phyloP scores from a whole-genome alignment of 176 grass and related monocot genomes.

The Bonia amplexicaulis region DNA sequence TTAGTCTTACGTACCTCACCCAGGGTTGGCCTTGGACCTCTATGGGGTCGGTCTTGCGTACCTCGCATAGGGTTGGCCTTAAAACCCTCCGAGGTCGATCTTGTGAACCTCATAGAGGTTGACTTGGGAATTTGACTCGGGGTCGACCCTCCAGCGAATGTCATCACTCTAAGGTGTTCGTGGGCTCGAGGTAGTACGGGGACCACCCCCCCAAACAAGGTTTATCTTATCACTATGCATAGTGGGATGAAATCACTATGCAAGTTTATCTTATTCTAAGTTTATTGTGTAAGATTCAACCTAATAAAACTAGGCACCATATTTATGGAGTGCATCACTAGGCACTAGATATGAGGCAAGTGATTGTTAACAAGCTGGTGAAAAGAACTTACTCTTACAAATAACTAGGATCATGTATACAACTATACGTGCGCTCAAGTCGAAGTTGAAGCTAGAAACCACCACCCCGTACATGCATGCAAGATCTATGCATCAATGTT shows the following conservation, averaged over 20 bases:
- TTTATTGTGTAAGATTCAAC: neutral
- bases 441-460: neutral
- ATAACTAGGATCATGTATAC: neutral
- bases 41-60: too few relatives aligned
- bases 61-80: too few relatives aligned
- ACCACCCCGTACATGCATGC: neutral
- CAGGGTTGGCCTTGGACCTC: too few relatives aligned
- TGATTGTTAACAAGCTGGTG: neutral
- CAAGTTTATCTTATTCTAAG: neutral
- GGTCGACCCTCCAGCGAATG: too few relatives aligned
- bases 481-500: neutral
- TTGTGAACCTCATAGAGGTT: too few relatives aligned
- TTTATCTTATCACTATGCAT: too few relatives aligned
- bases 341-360: neutral
- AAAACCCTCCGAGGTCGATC: too few relatives aligned
- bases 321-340: neutral
- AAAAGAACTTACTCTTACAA: neutral
- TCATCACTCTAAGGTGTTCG: too few relatives aligned
- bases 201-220: too few relatives aligned
- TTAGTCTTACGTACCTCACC: fast-evolving
- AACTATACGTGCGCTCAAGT: neutral
- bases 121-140: too few relatives aligned
- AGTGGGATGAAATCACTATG: neutral
- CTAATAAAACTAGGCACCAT: neutral
- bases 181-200: too few relatives aligned